Base-by-base conservation (phyloP, 805 yeast genomes). In the Kazachstania taianensis region DNA sequence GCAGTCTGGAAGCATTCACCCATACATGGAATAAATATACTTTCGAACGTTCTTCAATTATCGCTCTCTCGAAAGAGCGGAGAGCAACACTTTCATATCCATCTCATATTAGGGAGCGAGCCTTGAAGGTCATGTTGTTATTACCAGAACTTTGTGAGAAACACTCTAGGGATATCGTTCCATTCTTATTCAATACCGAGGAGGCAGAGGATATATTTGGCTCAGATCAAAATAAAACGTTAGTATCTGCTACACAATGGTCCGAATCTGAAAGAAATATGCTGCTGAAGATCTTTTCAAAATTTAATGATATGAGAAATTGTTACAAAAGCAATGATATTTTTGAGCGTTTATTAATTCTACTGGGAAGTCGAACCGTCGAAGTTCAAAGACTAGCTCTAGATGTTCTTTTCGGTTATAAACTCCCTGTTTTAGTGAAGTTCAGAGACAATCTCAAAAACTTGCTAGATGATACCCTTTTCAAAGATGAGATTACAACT, bases 401-500 rank as follows among this genome's bases (percentile, higher is more conserved):
- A 32, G 70, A 73, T 31, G 78, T 81, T 28, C 50, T 92, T 5
- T 57, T 85, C 25, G 74, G 81, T 27, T 81, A 72, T 66, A 75
- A 77, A 44, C 65, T 70, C 32, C 67, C 71, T 2, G 65, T 64
- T 3, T 59, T 84, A 23, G 69, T 68, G 36, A 81, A 78, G 52
- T 89, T 85, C 52, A 66, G 69, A 38, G 94, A 81, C 41, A 78
- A 79, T 45, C 62, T 92, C 47, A 69, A 62, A 32, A 86, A 80
- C 42, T 58, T 92, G 39, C 62, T 89, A 13, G 96, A 89, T 54
- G 94, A 85, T 41, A 72, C 82, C 2, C 63, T 79, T 13, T 87
- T 85, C 63, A 73, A 85, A 40, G 98, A 92, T 58, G 96, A 87
- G 57, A 62, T 87, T 20, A 65, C 81, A 15, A 71, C 69, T 13